These are phyloP conservation scores for Flaveria sonorensis DNA, from an alignment of 129 eudicot species.

Conservation along the genomic window DNA sequence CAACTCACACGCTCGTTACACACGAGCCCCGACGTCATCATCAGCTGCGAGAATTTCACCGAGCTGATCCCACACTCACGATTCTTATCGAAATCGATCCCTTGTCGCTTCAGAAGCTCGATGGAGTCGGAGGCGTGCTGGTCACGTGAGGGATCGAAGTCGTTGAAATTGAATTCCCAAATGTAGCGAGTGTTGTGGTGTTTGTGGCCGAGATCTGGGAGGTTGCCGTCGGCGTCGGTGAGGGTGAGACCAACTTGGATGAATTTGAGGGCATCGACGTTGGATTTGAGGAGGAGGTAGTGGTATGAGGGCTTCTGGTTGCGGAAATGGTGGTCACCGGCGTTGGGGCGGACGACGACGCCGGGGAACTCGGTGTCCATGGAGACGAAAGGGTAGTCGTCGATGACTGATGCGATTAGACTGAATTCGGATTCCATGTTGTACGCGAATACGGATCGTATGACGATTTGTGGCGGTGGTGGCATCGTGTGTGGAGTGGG, in stretches of 20 bases:
- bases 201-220: conserved; percentile 50
- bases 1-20: conserved; percentile 59
- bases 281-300: conserved; percentile 53
- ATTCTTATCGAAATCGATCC: conserved; percentile 62
- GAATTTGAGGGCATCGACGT: conserved; percentile 64
- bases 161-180: conserved; percentile 86
- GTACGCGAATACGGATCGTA: conserved; percentile 62
- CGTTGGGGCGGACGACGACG: conserved; percentile 48
- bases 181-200: conserved; percentile 45
- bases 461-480: conserved; percentile 25
- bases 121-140: conserved; percentile 61
- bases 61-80: conserved; percentile 39
- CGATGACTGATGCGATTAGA: conserved; percentile 51
- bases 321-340: conserved; percentile 24
- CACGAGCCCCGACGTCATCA: conserved; percentile 70
- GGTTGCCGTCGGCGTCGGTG: conserved; percentile 57
- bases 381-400: conserved; percentile 55
- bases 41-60: conserved; percentile 48
- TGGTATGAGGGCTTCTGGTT: conserved; percentile 41
- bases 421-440: conserved; percentile 55
- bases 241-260: conserved; percentile 81
- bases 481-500: conserved; percentile 14
- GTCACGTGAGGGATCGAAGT: conserved; percentile 64
- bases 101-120: conserved; percentile 60
- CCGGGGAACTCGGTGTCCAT: conserved; percentile 97